These are phyloP conservation scores for Aspergillus arachidicola DNA, from an alignment of 2,329 filamentous ascomycete genomes.

Conservation along the genomic window DNA sequence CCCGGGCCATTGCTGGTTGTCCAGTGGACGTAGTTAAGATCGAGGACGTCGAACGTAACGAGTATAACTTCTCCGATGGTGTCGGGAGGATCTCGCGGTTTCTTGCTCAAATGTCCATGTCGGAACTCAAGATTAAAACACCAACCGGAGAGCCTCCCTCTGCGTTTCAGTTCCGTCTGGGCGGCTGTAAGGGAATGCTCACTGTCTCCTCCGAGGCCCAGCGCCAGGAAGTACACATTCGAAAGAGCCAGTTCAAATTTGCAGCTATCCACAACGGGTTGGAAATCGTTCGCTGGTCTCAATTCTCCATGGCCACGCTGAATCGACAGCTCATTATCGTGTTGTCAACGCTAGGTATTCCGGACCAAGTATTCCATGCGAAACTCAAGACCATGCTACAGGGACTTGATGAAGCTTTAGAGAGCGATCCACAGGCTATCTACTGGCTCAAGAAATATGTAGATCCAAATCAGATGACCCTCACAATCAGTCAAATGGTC, in stretches of 20 bases:
- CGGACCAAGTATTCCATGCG: constrained; percentile 64
- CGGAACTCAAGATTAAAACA: constrained; percentile 66
- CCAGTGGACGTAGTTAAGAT: constrained; percentile 62
- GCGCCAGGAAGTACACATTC: constrained; percentile 71
- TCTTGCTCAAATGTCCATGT: constrained; percentile 71
- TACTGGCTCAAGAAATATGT: constrained; percentile 72
- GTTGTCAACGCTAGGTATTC: constrained; percentile 76
- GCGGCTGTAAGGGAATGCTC: constrained; percentile 88
- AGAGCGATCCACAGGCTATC: constrained; percentile 64
- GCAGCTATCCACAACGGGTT: constrained; percentile 68
- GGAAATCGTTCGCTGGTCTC: constrained; percentile 82
- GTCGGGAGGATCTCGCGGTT: constrained; percentile 88
- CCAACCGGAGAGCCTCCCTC: constrained; percentile 66
- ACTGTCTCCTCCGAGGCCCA: constrained; percentile 71
- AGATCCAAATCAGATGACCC: constrained; percentile 81
- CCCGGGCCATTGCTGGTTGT: constrained; percentile 69
- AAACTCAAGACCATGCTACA: constrained; percentile 70
- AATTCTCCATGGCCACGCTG: constrained; percentile 74
- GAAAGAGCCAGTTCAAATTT: constrained; percentile 89
- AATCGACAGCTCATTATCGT: constrained; percentile 90
- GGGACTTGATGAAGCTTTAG: constrained; percentile 71
- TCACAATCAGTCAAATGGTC: constrained; percentile 75
- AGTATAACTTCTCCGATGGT: constrained; percentile 82
- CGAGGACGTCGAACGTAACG: constrained; percentile 69
- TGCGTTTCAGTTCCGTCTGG: constrained; percentile 87